These are phyloP conservation scores for Umbelopsis vinacea DNA, from an alignment of 192 early-diverging fungal species.

Conservation along the genomic window DNA sequence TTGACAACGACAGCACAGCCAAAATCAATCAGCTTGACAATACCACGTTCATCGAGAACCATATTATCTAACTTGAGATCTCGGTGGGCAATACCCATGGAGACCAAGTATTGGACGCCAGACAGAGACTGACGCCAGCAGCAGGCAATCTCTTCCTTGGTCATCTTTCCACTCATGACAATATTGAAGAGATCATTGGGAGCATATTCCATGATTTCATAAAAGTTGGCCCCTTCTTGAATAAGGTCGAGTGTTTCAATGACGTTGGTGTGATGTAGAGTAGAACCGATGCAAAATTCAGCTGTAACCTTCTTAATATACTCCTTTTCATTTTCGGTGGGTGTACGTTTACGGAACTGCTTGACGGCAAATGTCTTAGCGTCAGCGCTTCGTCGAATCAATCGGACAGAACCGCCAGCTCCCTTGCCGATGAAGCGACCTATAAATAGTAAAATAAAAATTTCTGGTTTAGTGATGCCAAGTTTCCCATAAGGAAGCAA, in stretches of 20 bases:
- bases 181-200: conserved; percentile 88
- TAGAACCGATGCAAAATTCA: conserved; percentile 85
- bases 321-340: conserved; percentile 69
- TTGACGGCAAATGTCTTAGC: conserved; percentile 77
- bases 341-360: conserved; percentile 74
- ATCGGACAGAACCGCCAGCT: conserved; percentile 77
- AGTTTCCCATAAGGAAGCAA: background rate
- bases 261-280: conserved; percentile 79
- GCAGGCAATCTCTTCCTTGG: conserved; percentile 81
- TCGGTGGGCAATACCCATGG: conserved; percentile 79
- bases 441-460: conserved; percentile 25
- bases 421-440: conserved; percentile 63
- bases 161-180: conserved; percentile 78
- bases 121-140: conserved; percentile 79
- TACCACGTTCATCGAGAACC: conserved; percentile 70
- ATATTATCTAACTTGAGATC: conserved; percentile 89
- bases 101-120: conserved; percentile 80
- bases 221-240: conserved; percentile 66
- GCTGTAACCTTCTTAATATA: conserved; percentile 86
- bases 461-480: background rate
- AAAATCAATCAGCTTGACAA: conserved; percentile 90
- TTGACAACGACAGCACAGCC: conserved; percentile 87
- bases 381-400: conserved; percentile 64
- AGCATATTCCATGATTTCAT: conserved; percentile 92
- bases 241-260: conserved; percentile 83